Evolutionary conservation across 2,329 filamentous ascomycete genomes (phyloP), one percentile per base, ranked within the genome.

Genomic region (Alternaria novae-zelandiae): DNA sequence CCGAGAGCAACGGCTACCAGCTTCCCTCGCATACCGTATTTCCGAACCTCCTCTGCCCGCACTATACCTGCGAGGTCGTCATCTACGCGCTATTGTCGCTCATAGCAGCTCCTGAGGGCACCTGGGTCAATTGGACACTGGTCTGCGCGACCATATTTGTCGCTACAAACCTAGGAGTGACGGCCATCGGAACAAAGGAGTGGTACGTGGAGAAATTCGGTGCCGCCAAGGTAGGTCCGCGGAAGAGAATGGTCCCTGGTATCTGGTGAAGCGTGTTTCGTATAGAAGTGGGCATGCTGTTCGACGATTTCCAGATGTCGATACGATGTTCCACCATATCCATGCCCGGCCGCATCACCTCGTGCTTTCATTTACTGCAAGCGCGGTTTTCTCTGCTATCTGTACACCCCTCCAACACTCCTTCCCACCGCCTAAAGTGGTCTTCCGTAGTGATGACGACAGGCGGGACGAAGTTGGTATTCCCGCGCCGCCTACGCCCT

Each of bases 41-140:
- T 79, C 83, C 84, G 47, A 83, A 85, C 61, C 80, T 96, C 21
- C 81, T 97, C 43, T 96, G 92, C 71, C 94, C 96, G 17, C 96
- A 99, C 81, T 99, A 98, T 80, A 91, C 91, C 4, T 93, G 91
- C 74, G 96, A 98, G 82, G 94, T 92, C 75, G 77, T 91, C 44
- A 88, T 97, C 62, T 98, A 99, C 78, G 76, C 94, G 20, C 86
- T 90, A n/a, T 81, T 99, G 68, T 87, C 93, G 3, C 81, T 96
- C 49, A 79, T 91, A 43, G 89, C 90, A 28, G 93, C 94, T 1
- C 94, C 94, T 0, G 73, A 81, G 8, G 91, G 89, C 11, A 80
- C 83, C 30, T 67, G 86, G 59, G 78, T 93, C 62, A 97, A 97
- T 79, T 87, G 83, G 76, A 95, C 94, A 0, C 78, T 97, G 46